Percentiles rank a stretch among this genome's conserved stretches.
Conservation (phyloP, 176 grass and related monocot genomes). For the Puya raimondii region DNA sequence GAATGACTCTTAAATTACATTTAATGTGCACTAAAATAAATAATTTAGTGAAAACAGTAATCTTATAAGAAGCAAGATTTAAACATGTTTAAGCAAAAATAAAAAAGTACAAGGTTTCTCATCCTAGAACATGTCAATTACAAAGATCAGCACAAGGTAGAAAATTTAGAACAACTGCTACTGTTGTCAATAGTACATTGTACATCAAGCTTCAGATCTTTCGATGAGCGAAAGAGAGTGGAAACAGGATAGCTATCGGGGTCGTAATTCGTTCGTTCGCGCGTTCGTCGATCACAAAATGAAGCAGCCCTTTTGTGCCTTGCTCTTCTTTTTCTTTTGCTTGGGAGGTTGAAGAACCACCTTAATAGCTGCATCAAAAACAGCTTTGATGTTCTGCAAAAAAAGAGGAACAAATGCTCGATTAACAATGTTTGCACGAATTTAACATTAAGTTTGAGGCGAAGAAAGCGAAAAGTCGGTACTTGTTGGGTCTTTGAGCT, state of each 20-base stretch:
- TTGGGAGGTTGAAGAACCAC: constrained; percentile 66
- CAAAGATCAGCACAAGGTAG: neutral
- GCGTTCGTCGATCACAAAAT: constrained; percentile 1
- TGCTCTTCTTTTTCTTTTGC: constrained; percentile 43
- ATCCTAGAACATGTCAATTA: neutral
- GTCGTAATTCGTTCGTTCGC: neutral
- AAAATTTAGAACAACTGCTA: constrained; percentile 2
- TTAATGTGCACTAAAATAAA: too few relatives aligned
- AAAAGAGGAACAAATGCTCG: neutral
- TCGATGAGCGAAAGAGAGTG: neutral
- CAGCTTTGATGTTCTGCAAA: constrained; percentile 53
- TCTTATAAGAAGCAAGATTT: too few relatives aligned
- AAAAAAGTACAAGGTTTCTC: neutral
- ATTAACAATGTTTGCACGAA: neutral
- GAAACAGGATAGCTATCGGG: neutral
- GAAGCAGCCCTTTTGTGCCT: constrained; percentile 16
- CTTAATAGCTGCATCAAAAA: constrained; percentile 79
- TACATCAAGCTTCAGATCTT: neutral
- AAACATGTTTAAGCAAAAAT: too few relatives aligned
- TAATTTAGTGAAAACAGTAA: too few relatives aligned
- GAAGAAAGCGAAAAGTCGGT: neutral
- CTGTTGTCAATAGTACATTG: neutral
- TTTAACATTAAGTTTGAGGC: neutral
- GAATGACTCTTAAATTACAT: too few relatives aligned
- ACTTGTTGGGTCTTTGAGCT: constrained; percentile 76